Evolutionary conservation across 2,329 filamentous ascomycete species (phyloP).

Genomic region (Nigrospora sphaerica): DNA sequence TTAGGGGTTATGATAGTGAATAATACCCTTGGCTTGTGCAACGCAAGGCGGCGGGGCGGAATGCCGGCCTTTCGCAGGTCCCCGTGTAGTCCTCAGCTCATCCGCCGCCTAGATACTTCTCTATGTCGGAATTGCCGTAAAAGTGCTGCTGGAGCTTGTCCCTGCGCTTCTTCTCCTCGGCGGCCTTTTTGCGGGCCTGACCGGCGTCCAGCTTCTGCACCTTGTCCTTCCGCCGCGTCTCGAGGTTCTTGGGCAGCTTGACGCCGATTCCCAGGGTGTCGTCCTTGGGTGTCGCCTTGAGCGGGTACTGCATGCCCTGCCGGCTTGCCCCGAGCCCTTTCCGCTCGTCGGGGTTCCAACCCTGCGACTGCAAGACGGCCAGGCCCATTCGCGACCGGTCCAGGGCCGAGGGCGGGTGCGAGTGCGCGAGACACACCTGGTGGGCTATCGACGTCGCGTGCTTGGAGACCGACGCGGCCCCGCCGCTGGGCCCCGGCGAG

Average conservation of each 20-base stretch:
- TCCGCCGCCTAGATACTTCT: slow-evolving; percentile 57
- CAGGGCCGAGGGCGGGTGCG: slow-evolving; percentile 64
- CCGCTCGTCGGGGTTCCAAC: slow-evolving; percentile 69
- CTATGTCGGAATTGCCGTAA: slow-evolving; percentile 67
- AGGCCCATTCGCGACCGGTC: slow-evolving; percentile 66
- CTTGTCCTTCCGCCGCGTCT: slow-evolving; percentile 30
- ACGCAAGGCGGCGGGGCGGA: no score
- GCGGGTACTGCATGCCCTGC: slow-evolving; percentile 67
- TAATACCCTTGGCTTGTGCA: no score
- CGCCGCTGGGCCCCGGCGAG: neutral
- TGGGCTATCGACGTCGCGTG: slow-evolving; percentile 63
- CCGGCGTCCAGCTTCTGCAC: slow-evolving; percentile 59
- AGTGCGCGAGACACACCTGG: slow-evolving; percentile 62
- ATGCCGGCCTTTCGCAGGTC: no score
- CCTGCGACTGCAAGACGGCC: slow-evolving; percentile 56
- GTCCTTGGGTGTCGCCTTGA: slow-evolving; percentile 66
- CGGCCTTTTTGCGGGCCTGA: slow-evolving; percentile 54
- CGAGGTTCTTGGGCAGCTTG: slow-evolving; percentile 29
- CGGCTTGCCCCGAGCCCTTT: slow-evolving; percentile 64
- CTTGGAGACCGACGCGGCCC: slow-evolving; percentile 5
- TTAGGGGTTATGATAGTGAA: no score
- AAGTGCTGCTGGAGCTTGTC: slow-evolving; percentile 64
- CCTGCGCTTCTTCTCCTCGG: slow-evolving; percentile 54
- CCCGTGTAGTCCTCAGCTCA: neutral
- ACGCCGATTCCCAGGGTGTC: slow-evolving; percentile 69